Evolutionary conservation across 2,329 filamentous ascomycete genomes (phyloP), one percentile per base, ranked within the genome.

Genomic region (Neofusicoccum umdonicola): DNA sequence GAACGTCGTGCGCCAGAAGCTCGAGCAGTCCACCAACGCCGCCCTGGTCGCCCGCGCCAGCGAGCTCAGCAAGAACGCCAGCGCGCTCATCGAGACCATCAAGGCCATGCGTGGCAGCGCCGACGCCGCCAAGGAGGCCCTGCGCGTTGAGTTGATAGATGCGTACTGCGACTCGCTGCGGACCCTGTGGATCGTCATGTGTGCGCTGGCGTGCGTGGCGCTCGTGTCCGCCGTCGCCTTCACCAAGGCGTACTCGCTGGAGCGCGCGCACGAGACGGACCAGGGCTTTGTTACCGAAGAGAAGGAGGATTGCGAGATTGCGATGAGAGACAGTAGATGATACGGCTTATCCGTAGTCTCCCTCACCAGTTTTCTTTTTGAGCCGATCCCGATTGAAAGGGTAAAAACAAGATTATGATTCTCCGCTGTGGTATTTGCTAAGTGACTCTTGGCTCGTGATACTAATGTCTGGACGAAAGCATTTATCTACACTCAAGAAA

Each of bases 131-230:
- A 61, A 63, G 6, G 7, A 69, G 71, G 61, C 67, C 64, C 3
- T 71, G 4, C 67, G 70, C 0, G 65, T 69, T 0, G 67, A 65
- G 8, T 72, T 77, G 45, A 63, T 73, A 12, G 34, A 39, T 1
- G 68, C 56, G 9, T 74, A 75, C 66, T 67, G 71, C 11, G 65
- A 68, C 48, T 65, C 71, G 9, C 63, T 77, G 63, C 71, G 70
- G 56, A 56, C 65, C 2, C 62, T 76, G 12, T 77, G 73, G 74
- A 68, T 74, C 15, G 63, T 71, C 12, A 69, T 76, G 70, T 70
- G 71, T 60, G 71, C 52, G 12, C 51, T 76, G 44, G 69, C 69
- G 2, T 71, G 67, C 7, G 50, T 69, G 15, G 71, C 71, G 9
- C 61, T 73, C 11, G 13, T 74, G 31, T 52, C 50, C 3, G 74